Base-by-base conservation (phyloP, 805 yeast genomes). In the Candida alai region DNA sequence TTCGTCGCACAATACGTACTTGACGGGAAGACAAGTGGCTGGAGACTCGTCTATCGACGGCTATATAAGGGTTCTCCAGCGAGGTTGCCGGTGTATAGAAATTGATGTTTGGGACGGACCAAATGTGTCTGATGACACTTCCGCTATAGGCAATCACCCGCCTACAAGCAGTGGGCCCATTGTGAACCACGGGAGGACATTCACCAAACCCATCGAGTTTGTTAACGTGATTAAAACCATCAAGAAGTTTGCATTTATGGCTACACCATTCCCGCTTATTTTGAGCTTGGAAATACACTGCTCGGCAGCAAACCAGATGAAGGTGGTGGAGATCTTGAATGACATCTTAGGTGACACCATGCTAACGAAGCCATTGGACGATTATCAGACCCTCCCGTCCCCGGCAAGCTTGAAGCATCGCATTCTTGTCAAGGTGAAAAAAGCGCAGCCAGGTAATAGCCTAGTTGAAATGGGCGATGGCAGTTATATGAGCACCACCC, bases 71-170 rank as follows among this genome's bases (percentile, higher is more conserved):
- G 93, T 86, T 0, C 62, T 93, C 31, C 96, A 88, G 53, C 74
- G 88, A 35, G 97, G 98, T 1, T 93, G 97, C 49, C 68, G 96
- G 28, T 89, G 96, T 42, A 69, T 93, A n/a, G 99, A 93, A 51
- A 78, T 93, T 25, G 99, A 93, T 56, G 69, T 93, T 14, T 93
- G 98, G 98, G 96, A 90, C 61, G 66, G 66, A 10, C 23, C 32
- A 4, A 19, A n/a, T 29, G 9, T 11, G 4, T 8, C 8, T 9
- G 84, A 81, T 15, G 78, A 74, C 21, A n/a, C n/a, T n/a, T 30
- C 31, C 6, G 56, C 41, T n/a, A 52, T 60, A 4, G 40, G 34
- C 9, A 9, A 10, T 21, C 11, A 21, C 9, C 24, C 24, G n/a
- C n/a, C n/a, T n/a, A 4, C 7, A 9, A 19, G 17, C 8, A 26